Base-by-base conservation (phyloP, 129 eudicot genomes). In the Scalesia atractyloides region DNA sequence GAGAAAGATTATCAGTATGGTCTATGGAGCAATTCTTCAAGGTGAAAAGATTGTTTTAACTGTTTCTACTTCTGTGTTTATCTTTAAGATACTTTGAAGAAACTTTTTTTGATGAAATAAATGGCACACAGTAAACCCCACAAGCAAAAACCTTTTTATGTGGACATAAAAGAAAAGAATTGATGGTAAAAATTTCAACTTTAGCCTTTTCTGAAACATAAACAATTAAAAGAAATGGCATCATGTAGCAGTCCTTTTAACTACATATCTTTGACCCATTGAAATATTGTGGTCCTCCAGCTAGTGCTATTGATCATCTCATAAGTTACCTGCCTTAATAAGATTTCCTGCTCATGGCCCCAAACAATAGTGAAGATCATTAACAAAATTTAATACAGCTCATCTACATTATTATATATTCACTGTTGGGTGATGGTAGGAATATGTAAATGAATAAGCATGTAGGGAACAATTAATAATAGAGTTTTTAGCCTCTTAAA, bases 1-100 rank as follows among this genome's bases (percentile, higher is more conserved):
- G 95, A 92, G 36, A 78, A 78, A 70, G 82, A 78, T 63, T 62
- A 56, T 52, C 87, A 80, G 17, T 80, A 69, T 75, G 87, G 81
- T 41, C 92, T 89, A 16, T 93, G 98, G 98, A 87, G 89, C 87
- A 93, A 87, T 77, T 93, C 97, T 36, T 93, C 98, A 66, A 89
- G 98, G 98, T 93, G 69, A 69, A 61, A 67, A 56, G 50, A 41
- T 64, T 26, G 12, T 56, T 51, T n/a, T 15, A 63, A 41, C 60
- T 63, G 50, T 53, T 44, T 56, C 34, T 18, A 64, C 37, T 64
- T 64, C 15, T 63, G 59, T 37, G 50, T 9, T 62, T 51, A 39
- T 58, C 39, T 24, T 14, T 58, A 19, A 39, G 64, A 49, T 69
- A 61, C 26, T 36, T 61, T 37, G 49, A 62, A 39, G 57, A 51